phyloP scores from a whole-genome alignment of 139 green algal genomes.

The Asterochloris sp. region DNA sequence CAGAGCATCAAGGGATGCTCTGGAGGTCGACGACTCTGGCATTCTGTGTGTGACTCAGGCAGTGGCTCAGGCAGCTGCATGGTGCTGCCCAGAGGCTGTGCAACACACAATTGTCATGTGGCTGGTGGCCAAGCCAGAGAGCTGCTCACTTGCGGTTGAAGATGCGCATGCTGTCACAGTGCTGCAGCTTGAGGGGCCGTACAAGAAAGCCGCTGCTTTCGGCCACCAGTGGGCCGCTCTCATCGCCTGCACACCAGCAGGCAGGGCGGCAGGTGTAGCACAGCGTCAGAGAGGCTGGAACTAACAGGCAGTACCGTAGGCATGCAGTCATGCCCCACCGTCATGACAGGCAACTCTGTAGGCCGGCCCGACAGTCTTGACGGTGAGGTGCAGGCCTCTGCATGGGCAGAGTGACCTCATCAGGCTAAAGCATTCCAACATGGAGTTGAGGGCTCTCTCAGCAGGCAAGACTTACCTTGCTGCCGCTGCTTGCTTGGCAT shows the following conservation, averaged over 20 bases:
- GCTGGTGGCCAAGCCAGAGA: background rate
- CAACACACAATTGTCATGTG: background rate
- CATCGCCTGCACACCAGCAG: background rate
- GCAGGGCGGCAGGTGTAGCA: background rate
- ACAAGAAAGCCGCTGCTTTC: slow-evolving; percentile 65
- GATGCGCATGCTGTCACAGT: slow-evolving; percentile 78
- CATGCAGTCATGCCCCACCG: background rate
- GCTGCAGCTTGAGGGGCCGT: slow-evolving; percentile 58
- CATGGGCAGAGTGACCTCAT: background rate
- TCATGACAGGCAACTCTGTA: slow-evolving; percentile 11
- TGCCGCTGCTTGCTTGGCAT: too few relatives aligned
- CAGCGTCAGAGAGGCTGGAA: background rate
- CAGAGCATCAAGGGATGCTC: background rate
- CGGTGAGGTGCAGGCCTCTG: slow-evolving; percentile 6
- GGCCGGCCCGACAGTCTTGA: slow-evolving; percentile 1
- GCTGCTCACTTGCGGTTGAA: slow-evolving; percentile 38
- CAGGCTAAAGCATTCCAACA: background rate
- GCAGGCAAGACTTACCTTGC: too few relatives aligned
- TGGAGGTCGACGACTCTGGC: background rate
- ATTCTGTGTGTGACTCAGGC: background rate
- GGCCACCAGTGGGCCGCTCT: slow-evolving; percentile 35
- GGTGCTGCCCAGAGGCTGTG: background rate
- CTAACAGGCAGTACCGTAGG: background rate
- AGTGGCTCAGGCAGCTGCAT: background rate
- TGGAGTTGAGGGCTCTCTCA: too few relatives aligned